phyloP scores from a whole-genome alignment of 805 yeast genomes.

The Myxozyma lipomycoides region DNA sequence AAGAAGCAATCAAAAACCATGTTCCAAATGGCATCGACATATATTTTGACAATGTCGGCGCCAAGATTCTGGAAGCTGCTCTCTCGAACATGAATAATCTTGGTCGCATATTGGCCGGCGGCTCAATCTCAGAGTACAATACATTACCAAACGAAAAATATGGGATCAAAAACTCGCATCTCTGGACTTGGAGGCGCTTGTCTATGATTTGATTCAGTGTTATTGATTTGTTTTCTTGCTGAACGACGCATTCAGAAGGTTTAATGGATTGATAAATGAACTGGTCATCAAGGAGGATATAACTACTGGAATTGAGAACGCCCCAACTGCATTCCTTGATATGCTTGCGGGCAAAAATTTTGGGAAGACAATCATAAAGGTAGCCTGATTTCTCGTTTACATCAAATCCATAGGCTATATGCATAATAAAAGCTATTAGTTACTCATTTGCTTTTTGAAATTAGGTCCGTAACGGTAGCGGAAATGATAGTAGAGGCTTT shows the following conservation, averaged over 20 bases:
- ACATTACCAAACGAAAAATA: slow-evolving; percentile 36
- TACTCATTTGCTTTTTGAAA: not conserved
- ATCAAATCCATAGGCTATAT: too few relatives aligned
- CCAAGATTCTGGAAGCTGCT: slow-evolving; percentile 49
- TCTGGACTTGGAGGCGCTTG: slow-evolving; percentile 50
- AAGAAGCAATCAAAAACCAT: slow-evolving; percentile 38
- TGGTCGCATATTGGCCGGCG: slow-evolving; percentile 55
- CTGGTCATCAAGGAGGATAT: slow-evolving; percentile 21
- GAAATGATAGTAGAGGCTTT: too few relatives aligned
- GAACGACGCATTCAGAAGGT: not conserved
- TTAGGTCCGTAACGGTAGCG: too few relatives aligned
- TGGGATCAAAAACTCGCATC: slow-evolving; percentile 42
- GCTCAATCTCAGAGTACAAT: slow-evolving; percentile 59
- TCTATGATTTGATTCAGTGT: slow-evolving; percentile 53
- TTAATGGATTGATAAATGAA: slow-evolving; percentile 8
- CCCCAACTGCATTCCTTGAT: slow-evolving; percentile 20
- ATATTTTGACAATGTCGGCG: slow-evolving; percentile 64
- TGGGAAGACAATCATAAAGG: slow-evolving; percentile 27
- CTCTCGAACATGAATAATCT: slow-evolving; percentile 36
- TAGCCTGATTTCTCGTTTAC: slow-evolving; percentile 1
- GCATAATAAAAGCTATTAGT: not conserved
- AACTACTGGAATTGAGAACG: slow-evolving; percentile 24
- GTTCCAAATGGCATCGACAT: slow-evolving; percentile 50
- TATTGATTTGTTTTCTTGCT: slow-evolving; percentile 39
- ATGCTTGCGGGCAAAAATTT: slow-evolving; percentile 27